These are phyloP conservation scores for Pleurostoma richardsiae DNA, from an alignment of 2,329 filamentous ascomycete species.

Conservation along the genomic window DNA sequence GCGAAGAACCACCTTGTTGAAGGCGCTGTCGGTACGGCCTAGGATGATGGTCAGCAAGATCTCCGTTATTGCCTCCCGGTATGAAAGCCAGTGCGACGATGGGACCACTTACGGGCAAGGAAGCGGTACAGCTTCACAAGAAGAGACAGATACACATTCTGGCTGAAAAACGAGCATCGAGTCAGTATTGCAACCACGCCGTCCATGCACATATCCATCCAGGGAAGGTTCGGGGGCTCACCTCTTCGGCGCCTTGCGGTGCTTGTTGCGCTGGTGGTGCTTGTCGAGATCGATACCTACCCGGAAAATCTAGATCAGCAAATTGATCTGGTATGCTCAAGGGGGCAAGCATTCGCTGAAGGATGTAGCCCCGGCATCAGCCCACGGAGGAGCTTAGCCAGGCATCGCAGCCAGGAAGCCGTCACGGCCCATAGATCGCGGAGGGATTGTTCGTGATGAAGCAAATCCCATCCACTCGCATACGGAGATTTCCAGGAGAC, in stretches of 20 bases:
- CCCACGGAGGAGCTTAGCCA: conserved; percentile 4
- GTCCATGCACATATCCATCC: too few species aligned
- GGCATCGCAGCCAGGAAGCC: conserved; percentile 1
- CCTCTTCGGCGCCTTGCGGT: conserved; percentile 91
- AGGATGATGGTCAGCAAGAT: conserved; percentile 3
- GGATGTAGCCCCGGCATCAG: conserved; percentile 8
- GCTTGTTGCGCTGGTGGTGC: conserved; percentile 65
- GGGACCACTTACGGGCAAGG: conserved; percentile 72
- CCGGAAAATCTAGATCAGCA: conserved; percentile 52
- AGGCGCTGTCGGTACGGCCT: conserved; percentile 94
- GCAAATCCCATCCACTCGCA: conserved; percentile 38
- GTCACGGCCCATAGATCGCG: conserved; percentile 9
- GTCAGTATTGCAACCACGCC: too few species aligned
- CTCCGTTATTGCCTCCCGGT: neutral
- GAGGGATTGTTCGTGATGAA: conserved; percentile 8
- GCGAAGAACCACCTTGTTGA: conserved; percentile 98
- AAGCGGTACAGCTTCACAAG: conserved; percentile 98
- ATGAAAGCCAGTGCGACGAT: neutral
- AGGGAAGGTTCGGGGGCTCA: too few species aligned
- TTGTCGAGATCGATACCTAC: conserved; percentile 68
- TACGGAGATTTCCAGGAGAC: conserved; percentile 35
- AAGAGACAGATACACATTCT: conserved; percentile 96
- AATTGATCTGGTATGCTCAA: conserved; percentile 61
- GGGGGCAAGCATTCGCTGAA: conserved; percentile 20
- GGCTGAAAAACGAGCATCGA: conserved; percentile 33